Evolutionary conservation across 305 asterid species (phyloP), one percentile per base, ranked within the genome.

Genomic region (Euphrasia arctica): DNA sequence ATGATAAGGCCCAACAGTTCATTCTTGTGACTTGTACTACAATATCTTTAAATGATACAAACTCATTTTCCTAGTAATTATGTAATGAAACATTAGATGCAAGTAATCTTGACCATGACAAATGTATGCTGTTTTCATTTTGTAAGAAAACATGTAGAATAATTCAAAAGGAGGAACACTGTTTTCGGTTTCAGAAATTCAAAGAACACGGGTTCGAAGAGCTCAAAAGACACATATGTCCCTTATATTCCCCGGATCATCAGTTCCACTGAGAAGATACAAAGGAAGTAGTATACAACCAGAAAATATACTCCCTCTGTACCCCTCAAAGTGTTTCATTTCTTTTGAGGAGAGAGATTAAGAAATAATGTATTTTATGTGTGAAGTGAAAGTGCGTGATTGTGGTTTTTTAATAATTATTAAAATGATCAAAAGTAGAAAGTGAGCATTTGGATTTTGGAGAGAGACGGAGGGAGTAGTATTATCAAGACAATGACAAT

Each of bases 1-100:
- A 52, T 31, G 56, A 34, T 62, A 62, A 31, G 60, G 49, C 50
- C 45, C 56, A 51, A 18, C 22, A 39, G 34, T 51, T 14, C 42
- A 29, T 62, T 54, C 61, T 28, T 32, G 51, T 36, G 9, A 11
- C 61, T 28, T 32, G 51, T 36, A n/a, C 12, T 54, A 12, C 50
- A 28, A 39, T 39, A 39, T 39, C 43, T 7, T 39, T 39, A 18
- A 9, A 14, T 9, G 39, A 27, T 18, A 50, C 60, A 8, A 25
- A 51, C 27, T 22, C 36, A 52, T 54, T 52, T 49, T 32, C 50
- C 49, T 4, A 52, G 27, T 52, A 39, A 8, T 5, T 11, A 39
- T 10, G 36, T 52, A 18, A 18, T 39, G 61, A 54, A 63, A 39
- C 54, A 48, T 18, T 7, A 36, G 54, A 64, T 54, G 27, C 61